Evolutionary conservation across 2,329 filamentous ascomycete genomes (phyloP).

Genomic region (Juglanconis oblonga): DNA sequence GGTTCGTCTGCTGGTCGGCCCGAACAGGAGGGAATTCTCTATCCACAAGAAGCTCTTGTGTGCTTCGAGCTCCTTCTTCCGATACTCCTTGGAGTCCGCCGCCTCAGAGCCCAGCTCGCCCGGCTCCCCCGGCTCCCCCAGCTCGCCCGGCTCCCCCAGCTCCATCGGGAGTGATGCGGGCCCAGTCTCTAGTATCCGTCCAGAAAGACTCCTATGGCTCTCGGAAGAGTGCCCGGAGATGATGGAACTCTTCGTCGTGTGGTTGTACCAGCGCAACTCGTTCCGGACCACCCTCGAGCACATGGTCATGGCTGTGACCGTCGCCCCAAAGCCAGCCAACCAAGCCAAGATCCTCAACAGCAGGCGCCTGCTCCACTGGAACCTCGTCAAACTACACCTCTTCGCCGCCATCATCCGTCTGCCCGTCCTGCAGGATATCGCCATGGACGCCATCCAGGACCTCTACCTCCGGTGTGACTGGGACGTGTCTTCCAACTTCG

Average conservation of each 20-base stretch:
- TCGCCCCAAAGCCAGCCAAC: conserved; percentile 21
- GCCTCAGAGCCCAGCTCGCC: conserved; percentile 34
- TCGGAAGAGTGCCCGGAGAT: conserved; percentile 48
- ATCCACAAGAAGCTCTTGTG: conserved; percentile 45
- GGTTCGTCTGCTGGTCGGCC: conserved; percentile 40
- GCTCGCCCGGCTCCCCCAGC: conserved; percentile 15
- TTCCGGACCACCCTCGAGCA: conserved; percentile 44
- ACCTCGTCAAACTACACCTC: conserved; percentile 54
- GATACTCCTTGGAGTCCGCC: conserved; percentile 34
- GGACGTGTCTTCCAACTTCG: conserved; percentile 51
- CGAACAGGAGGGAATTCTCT: conserved; percentile 38
- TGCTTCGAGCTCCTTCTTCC: conserved; percentile 46
- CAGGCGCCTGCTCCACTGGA: conserved; percentile 48
- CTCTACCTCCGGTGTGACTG: conserved; percentile 57
- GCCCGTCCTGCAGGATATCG: conserved; percentile 50
- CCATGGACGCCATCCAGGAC: conserved; percentile 59
- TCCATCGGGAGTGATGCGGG: neutral
- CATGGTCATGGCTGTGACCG: conserved; percentile 30
- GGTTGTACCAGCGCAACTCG: conserved; percentile 43
- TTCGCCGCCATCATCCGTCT: conserved; percentile 53
- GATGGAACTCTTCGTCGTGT: conserved; percentile 52
- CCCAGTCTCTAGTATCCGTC: conserved; percentile 27
- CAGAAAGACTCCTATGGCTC: conserved; percentile 30
- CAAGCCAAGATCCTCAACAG: conserved; percentile 23
- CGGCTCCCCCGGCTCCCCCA: too few relatives aligned